Evolutionary conservation across 176 grass and related monocot species (phyloP), one percentile per base, ranked within the genome.

Genomic region (Avena eriantha): DNA sequence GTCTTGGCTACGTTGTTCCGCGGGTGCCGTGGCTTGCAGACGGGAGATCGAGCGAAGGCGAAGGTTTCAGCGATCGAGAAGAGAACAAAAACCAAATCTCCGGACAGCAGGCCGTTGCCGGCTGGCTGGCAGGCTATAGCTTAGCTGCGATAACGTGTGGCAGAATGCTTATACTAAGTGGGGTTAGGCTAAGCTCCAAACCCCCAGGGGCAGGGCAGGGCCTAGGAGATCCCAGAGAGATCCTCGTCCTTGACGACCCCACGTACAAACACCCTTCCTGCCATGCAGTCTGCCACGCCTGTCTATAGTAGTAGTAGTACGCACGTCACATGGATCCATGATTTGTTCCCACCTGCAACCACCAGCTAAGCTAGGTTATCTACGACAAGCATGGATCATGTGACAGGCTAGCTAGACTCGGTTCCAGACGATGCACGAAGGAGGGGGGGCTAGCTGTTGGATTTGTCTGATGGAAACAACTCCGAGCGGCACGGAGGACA

Each of bases 41-140:
- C 34, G 34, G 67, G 66, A 21, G 66, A 24, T 9, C 19, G 58
- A 61, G 16, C 3, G 4, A 16, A n/a, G n/a, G 2, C 14, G 2
- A 16, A 17, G 45, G 47, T 50, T 26, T 74, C 12, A 39, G 66
- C 34, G 7, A 14, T 2, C 6, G 8, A 26, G 81, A 83, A 71
- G 66, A 23, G 66, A 71, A 82, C 80, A 82, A 72, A 18, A 7
- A n/a, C 21, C 81, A 24, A 57, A 83, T 83, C 67, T 36, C 39
- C 39, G 1, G 3, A 46, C 36, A 16, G 58, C 45, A 18, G 77
- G 59, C 59, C 77, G 79, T 18, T 15, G 59, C 59, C 4, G 6
- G 19, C 36, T 26, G 22, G 67, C 29, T 26, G 22, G 67, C 29
- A 29, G 29, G 29, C 29, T 29, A 29, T 29, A 29, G 29, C 67